Percentiles rank a stretch among this genome's conserved stretches.
Conservation (phyloP, 78 protist species). For the Trichosphaerium sp. region DNA sequence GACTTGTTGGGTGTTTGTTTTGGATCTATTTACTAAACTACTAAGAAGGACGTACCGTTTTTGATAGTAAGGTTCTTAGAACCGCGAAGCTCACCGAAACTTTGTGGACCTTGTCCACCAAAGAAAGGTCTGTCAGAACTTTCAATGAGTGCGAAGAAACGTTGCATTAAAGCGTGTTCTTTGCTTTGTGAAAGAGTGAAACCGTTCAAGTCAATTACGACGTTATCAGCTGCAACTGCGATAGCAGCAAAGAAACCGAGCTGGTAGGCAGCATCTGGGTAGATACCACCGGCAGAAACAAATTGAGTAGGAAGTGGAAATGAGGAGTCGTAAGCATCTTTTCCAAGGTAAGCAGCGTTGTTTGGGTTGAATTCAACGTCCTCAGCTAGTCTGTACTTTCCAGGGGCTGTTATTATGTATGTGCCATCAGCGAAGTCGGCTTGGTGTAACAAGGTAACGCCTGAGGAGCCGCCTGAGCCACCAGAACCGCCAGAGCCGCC, state of each 20-base stretch:
- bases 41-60: no score
- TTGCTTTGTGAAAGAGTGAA: neutral
- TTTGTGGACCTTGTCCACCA: neutral
- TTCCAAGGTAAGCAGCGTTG: no score
- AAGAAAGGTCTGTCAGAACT: neutral
- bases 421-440: no score
- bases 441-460: no score
- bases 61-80: neutral
- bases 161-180: neutral
- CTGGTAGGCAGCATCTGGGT: neutral
- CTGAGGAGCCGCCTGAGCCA: no score
- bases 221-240: neutral
- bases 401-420: no score
- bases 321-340: neutral
- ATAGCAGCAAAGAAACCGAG: neutral
- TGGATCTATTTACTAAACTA: no score
- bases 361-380: no score
- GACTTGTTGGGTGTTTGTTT: no score
- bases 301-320: neutral
- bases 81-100: neutral
- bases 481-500: no score
- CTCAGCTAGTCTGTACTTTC: no score
- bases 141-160: neutral
- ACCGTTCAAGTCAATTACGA: neutral
- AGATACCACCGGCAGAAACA: neutral